Base-by-base conservation (phyloP, 495 filamentous ascomycete genomes). In the Pseudotulostoma volvatum region DNA sequence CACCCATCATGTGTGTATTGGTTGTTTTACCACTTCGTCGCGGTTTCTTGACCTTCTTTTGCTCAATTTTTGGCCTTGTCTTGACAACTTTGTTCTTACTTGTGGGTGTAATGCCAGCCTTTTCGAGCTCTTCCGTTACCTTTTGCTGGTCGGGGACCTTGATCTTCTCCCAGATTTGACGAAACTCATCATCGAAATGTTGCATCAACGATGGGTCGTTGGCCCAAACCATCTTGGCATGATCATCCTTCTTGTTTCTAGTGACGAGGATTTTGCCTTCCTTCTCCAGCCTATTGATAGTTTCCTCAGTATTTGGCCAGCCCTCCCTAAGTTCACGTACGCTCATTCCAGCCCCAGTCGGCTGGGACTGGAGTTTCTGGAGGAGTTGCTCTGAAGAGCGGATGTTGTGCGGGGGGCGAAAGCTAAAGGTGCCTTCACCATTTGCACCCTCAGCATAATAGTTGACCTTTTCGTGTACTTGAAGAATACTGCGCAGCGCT, bases 291-390 rank as follows among this genome's bases (percentile, higher is more conserved):
- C 74, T 66, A 41, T 74, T 70, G 58, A 97, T 81, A 1, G 79
- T 69, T 11, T 76, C 70, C 33, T 84, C 73, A 43, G 81, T 86
- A 42, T 77, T 77, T 4, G 77, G 73, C 90, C 90, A 97, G 18
- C 92, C 92, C 50, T 97, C 90, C 54, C 88, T 87, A 18, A 97
- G 68, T 41, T 93, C 84, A 51, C 81, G 83, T 35, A 95, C 83
- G 33, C 60, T 65, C 37, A 95, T 73, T 1, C 84, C 85, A 36
- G 75, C 70, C 1, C 82, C 81, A n/a, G 85, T 86, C 9, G 71
- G 70, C 58, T 84, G 84, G 25, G 68, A 63, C 55, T 93, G 84
- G 21, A 97, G 71, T 52, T 82, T 76, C 32, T 69, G 70, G 18
- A 92, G 73, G 28, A 97, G 70, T 49, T 81, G 75, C 36, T 80